Base-by-base conservation (phyloP, 2,329 filamentous ascomycete genomes). In the Curvularia eragrostidis region DNA sequence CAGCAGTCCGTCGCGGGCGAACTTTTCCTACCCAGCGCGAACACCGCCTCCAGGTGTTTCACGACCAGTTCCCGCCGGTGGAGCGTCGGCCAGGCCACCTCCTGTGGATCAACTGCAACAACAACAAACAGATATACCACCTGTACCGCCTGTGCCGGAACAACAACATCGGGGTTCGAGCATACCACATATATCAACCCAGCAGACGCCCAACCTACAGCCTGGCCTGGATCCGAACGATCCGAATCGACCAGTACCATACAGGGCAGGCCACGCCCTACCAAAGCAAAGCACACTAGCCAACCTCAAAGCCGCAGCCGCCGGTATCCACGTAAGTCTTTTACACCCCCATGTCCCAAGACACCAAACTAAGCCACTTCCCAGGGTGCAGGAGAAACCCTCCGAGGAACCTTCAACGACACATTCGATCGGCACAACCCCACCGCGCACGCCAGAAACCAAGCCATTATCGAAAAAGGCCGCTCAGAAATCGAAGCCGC, bases 21-120 rank as follows among this genome's bases (percentile, higher is more conserved):
- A 76, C 54, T 76, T 76, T 55, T 76, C 74, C 0, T 76, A 76
- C 43, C 73, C 74, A 19, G 66, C 69, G 10, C 58, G 74, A 55
- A 62, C 67, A 47, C 72, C 72, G 5, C 74, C 74, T 15, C 61
- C 67, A 44, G 73, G 74, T 13, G 67, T 72, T 5, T 71, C 74
- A 12, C 67, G 70, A 23, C 70, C 74, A 15, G 54, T 74, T 9
- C 65, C 67, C 24, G 39, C 18, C 19, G 36, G 48, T 12, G 49
- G 54, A 6, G 42, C 54, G n/a, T 7, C 32, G 6, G 5, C 32
- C 15, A 36, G 32, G 7, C 32, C 32, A 36, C 7, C 13, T n/a
- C 32, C 13, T 3, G 6, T n/a, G 10, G 32, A 36, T 6, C 32
- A 36, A 26, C 24, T 7, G 15, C 53, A 49, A n/a, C 52, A 56